A percentile compares a stretch with the other conserved stretches of the same genome.
Conservation (phyloP, 345 rosid species). For the Eucalyptus rudis region DNA sequence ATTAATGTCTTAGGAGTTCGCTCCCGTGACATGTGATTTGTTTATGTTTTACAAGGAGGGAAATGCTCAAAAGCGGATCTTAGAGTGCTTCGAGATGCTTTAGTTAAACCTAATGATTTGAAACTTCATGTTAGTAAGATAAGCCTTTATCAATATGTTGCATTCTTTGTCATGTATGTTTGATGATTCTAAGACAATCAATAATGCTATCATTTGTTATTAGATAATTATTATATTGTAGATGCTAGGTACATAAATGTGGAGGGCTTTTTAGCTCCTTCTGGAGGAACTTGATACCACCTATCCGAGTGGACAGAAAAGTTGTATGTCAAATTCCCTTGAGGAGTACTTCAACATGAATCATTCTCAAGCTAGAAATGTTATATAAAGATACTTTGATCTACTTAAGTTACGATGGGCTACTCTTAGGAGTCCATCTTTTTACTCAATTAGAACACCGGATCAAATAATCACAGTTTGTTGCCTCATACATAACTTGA, state of each 20-base stretch:
- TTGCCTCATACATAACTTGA: background rate
- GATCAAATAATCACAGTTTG: no score
- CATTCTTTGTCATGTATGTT: background rate
- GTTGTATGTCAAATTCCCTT: background rate
- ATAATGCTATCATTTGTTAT: no score
- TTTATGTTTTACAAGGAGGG: background rate
- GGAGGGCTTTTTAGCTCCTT: background rate
- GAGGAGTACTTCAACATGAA: background rate
- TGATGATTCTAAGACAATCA: background rate
- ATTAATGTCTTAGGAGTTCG: no score
- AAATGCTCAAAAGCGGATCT: background rate
- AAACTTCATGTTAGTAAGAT: background rate
- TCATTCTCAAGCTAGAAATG: background rate
- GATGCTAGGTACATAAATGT: background rate
- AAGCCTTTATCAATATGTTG: background rate
- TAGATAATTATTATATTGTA: background rate
- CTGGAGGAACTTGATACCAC: background rate
- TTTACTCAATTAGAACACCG: background rate
- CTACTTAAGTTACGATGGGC: background rate
- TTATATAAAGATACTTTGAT: background rate
- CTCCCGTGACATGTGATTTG: background rate
- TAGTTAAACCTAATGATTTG: background rate
- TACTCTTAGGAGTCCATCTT: background rate
- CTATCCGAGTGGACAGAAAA: background rate
- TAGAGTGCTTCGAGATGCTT: background rate